Evolutionary conservation across 331 rosid species (phyloP).

Genomic region (Dryas integrifolia): DNA sequence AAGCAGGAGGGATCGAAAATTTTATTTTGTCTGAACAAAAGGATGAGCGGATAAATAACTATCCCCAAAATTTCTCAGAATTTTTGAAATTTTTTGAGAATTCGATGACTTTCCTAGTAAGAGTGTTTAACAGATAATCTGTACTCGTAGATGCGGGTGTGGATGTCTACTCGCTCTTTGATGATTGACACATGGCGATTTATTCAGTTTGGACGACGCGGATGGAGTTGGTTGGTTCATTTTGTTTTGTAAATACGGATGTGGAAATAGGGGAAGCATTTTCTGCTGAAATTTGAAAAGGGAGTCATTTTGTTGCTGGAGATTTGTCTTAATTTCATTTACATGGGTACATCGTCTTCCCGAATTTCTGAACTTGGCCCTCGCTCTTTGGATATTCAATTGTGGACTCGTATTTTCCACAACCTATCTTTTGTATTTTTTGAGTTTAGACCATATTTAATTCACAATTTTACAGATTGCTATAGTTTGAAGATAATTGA

Average conservation of each 20-base stretch:
- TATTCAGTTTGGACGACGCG: not conserved
- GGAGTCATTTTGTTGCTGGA: not conserved
- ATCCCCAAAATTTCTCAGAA: constrained; percentile 3
- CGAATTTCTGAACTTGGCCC: constrained; percentile 7
- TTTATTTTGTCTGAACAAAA: constrained; percentile 41
- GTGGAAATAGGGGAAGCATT: not conserved
- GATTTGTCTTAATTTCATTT: constrained; percentile 14
- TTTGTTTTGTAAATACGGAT: not conserved
- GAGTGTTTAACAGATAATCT: not conserved
- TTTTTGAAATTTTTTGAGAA: not conserved
- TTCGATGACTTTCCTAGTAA: not conserved
- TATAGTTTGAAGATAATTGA: no score
- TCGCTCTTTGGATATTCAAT: not conserved
- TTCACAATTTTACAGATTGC: no score
- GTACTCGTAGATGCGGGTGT: not conserved
- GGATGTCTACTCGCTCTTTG: not conserved
- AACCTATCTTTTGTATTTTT: no score
- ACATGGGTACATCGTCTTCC: constrained; percentile 8
- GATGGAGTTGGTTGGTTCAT: not conserved
- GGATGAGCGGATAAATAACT: constrained; percentile 43
- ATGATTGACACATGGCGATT: constrained; percentile 22
- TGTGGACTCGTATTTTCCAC: not conserved
- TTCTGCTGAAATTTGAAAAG: constrained; percentile 11
- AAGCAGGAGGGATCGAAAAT: constrained; percentile 51
- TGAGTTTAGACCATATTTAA: no score